These are phyloP conservation scores for Penicillium expansum DNA, from an alignment of 2,329 filamentous ascomycete species.

Conservation along the genomic window DNA sequence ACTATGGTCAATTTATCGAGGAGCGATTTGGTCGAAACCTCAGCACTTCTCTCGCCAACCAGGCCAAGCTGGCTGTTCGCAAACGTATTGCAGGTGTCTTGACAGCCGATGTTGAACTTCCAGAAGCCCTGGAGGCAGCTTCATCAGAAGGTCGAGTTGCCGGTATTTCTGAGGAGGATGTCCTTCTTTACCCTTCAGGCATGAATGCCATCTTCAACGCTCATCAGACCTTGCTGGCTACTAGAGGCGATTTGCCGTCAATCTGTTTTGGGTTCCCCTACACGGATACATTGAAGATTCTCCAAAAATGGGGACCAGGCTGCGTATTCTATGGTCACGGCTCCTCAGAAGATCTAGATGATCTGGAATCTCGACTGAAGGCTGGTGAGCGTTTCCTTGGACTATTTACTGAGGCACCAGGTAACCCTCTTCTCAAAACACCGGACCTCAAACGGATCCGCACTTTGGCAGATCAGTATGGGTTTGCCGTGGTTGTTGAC, in stretches of 20 bases:
- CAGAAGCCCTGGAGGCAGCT: conserved; percentile 53
- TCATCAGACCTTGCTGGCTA: conserved; percentile 69
- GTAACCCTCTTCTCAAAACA: conserved; percentile 82
- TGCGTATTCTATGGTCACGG: conserved; percentile 84
- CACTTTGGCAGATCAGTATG: conserved; percentile 72
- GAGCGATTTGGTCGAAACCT: conserved; percentile 92
- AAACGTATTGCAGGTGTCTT: conserved; percentile 86
- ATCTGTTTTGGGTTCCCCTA: conserved; percentile 97
- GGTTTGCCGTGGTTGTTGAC: conserved; percentile 88
- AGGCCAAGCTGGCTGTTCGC: conserved; percentile 81
- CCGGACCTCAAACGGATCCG: conserved; percentile 84
- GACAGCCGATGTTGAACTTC: conserved; percentile 66
- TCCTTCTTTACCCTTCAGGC: conserved; percentile 82
- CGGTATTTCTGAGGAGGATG: conserved; percentile 76
- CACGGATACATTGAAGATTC: conserved; percentile 90
- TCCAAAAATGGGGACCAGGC: conserved; percentile 91
- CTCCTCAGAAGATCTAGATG: conserved; percentile 73
- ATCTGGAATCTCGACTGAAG: conserved; percentile 70
- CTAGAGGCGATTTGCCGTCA: conserved; percentile 66
- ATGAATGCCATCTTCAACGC: conserved; percentile 96
- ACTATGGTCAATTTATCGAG: conserved; percentile 80
- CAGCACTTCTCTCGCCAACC: conserved; percentile 71
- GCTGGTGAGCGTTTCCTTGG: conserved; percentile 73
- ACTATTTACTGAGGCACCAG: conserved; percentile 92
- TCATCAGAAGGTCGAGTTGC: conserved; percentile 36